Evolutionary conservation across 768 basidiomycete species (phyloP), one percentile per base, ranked within the genome.

Genomic region (Rhodocollybia butyracea): DNA sequence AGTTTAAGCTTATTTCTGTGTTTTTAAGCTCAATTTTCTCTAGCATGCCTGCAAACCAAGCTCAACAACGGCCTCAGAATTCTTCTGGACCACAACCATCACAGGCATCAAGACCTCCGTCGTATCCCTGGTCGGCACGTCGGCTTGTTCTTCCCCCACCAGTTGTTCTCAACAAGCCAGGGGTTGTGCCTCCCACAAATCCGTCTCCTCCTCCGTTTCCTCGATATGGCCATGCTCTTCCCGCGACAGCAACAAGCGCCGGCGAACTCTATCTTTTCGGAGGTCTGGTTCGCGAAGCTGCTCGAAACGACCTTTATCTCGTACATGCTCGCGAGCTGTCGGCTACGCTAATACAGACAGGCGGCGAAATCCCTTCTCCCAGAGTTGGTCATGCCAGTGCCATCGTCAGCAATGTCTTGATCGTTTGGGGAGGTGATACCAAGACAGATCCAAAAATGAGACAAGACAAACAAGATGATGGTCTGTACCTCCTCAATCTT

Each of bases 341-440:
- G 15, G 88, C 92, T 7, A 85, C 85, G 11, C 78, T 94, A 11
- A 74, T 98, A 30, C 90, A 94, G 67, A 97, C 95, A 0, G 82
- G 79, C 12, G 97, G 97, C 4, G 92, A 95, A 63, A 74, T 90
- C 6, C 97, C 97, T 1, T 84, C 85, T 15, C 85, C 93, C 0
- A 78, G 97, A 59, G 95, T 98, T n/a, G 96, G 97, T 0, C 97
- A 99, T 73, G 93, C 94, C 2, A 89, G 90, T 69, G 96, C 96
- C 5, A 84, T 98, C 47, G 94, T 98, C 55, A 93, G 94, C 69
- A 94, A 89, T 65, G 96, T 98, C 47, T 77, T 99, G 57, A 90
- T 98, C 57, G 88, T 98, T 3, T 99, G 97, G 97, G 97, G 97
- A 30, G 97, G 96, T 24, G 97, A 99, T 67, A 98, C 95, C 3